Conservation (phyloP, 1,284 basidiomycete genomes). For the Ganoderma lingzhi region DNA sequence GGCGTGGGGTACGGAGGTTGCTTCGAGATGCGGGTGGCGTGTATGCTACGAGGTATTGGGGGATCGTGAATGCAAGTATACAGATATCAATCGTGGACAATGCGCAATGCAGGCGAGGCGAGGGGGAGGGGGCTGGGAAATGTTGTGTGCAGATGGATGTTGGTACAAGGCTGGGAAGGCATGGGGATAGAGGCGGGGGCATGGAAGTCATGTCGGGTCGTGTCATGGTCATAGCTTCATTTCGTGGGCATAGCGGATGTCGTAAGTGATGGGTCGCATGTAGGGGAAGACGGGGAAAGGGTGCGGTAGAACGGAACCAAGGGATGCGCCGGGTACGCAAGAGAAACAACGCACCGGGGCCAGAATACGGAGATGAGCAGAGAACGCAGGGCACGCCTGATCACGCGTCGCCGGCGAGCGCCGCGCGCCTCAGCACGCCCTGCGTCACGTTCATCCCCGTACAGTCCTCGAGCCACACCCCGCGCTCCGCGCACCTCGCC, state of each 20-base stretch:
- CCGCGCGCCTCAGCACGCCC: slow-evolving; percentile 40
- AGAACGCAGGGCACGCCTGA: not conserved
- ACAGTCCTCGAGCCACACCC: slow-evolving; percentile 66
- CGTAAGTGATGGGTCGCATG: not conserved
- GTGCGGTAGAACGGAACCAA: not conserved
- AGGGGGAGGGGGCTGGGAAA: not conserved
- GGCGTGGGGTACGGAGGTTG: not conserved
- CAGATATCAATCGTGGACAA: not conserved
- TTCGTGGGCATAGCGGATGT: slow-evolving; percentile 28
- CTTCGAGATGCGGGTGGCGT: not conserved
- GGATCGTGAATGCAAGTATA: not conserved
- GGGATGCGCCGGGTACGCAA: no score
- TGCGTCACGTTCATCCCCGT: slow-evolving; percentile 49
- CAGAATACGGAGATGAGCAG: not conserved
- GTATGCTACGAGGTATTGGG: slow-evolving; percentile 8
- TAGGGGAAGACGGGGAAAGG: not conserved
- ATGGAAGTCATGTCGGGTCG: slow-evolving; percentile 19
- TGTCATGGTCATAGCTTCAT: slow-evolving; percentile 8
- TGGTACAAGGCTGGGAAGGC: not conserved
- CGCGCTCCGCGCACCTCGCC: slow-evolving; percentile 52
- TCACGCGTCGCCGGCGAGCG: slow-evolving; percentile 11
- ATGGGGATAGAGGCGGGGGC: not conserved
- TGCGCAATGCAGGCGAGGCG: not conserved
- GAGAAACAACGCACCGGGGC: not conserved
- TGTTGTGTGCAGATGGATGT: not conserved